Evolutionary conservation across 169 alveolate species (phyloP).

Genomic region (Plasmodium berghei): DNA sequence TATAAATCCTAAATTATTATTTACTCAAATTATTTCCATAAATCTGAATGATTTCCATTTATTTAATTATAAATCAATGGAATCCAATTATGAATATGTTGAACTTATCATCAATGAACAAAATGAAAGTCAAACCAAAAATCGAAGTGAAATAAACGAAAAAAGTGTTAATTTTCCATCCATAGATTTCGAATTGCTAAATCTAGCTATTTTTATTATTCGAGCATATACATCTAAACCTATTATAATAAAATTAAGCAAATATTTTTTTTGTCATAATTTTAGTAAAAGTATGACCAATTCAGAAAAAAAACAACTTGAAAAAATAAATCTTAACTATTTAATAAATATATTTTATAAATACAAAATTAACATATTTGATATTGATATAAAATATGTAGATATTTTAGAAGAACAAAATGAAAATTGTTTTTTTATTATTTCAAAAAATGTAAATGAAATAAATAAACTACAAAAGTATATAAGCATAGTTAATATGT

Average conservation of each 20-base stretch:
- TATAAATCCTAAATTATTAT: background rate
- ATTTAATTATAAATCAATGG: slow-evolving; percentile 7
- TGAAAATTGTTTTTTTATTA: slow-evolving; percentile 27
- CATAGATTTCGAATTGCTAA: background rate
- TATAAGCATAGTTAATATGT: background rate
- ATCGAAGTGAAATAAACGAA: background rate
- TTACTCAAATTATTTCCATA: background rate
- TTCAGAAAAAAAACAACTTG: background rate
- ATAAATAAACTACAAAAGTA: background rate
- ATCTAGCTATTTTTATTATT: slow-evolving; percentile 37
- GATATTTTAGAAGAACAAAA: slow-evolving; percentile 11
- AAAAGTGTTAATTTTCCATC: background rate
- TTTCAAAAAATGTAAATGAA: slow-evolving; percentile 7
- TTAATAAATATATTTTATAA: slow-evolving; percentile 2
- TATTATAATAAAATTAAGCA: slow-evolving; percentile 12
- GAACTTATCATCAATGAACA: background rate
- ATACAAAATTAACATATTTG: slow-evolving; percentile 43
- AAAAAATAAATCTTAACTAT: background rate
- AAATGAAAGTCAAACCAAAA: background rate
- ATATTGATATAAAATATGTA: background rate
- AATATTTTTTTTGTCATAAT: slow-evolving; percentile 7
- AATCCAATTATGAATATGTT: slow-evolving; percentile 5
- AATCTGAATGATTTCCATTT: background rate
- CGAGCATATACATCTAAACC: slow-evolving; percentile 35
- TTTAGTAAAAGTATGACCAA: background rate